Conservation (phyloP, 208 protist genomes). For the Leishmania tropica region DNA sequence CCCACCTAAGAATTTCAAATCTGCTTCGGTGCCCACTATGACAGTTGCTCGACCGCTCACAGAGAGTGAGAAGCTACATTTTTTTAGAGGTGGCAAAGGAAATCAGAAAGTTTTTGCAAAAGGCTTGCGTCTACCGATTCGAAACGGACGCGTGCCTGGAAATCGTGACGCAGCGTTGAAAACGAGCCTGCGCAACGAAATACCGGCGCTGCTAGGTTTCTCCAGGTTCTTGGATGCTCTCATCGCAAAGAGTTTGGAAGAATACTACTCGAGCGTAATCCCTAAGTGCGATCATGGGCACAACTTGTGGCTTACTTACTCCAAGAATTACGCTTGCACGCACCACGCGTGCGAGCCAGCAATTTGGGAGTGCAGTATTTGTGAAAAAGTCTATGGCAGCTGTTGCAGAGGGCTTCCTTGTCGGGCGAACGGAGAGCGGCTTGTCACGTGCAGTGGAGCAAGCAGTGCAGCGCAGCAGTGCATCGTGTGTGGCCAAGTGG, state of each 20-base stretch:
- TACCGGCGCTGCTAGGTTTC: constrained; percentile 57
- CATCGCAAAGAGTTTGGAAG: constrained; percentile 40
- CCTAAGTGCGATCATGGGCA: constrained; percentile 72
- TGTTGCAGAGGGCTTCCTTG: constrained; percentile 68
- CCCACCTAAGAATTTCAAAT: background rate
- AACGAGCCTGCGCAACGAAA: constrained; percentile 57
- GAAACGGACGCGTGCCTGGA: constrained; percentile 41
- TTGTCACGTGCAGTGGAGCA: constrained; percentile 1
- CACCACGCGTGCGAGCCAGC: constrained; percentile 56
- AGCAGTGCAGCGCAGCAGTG: constrained; percentile 13
- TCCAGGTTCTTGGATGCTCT: constrained; percentile 54
- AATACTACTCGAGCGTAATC: constrained; percentile 62
- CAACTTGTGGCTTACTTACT: constrained; percentile 64
- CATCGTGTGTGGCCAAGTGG: constrained; percentile 45
- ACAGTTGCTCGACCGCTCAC: constrained; percentile 15
- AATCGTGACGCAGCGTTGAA: constrained; percentile 27
- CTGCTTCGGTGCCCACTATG: background rate
- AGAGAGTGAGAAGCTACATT: constrained; percentile 33
- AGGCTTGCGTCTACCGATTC: constrained; percentile 41
- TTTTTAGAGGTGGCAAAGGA: constrained; percentile 45
- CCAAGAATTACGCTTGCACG: constrained; percentile 50
- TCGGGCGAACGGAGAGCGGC: constrained; percentile 27
- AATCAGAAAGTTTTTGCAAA: constrained; percentile 6
- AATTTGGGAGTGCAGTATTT: constrained; percentile 83
- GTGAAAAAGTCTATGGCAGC: constrained; percentile 73